These are phyloP conservation scores for Pelargonium cotyledonis DNA, from an alignment of 441 rosid species.

Conservation along the genomic window DNA sequence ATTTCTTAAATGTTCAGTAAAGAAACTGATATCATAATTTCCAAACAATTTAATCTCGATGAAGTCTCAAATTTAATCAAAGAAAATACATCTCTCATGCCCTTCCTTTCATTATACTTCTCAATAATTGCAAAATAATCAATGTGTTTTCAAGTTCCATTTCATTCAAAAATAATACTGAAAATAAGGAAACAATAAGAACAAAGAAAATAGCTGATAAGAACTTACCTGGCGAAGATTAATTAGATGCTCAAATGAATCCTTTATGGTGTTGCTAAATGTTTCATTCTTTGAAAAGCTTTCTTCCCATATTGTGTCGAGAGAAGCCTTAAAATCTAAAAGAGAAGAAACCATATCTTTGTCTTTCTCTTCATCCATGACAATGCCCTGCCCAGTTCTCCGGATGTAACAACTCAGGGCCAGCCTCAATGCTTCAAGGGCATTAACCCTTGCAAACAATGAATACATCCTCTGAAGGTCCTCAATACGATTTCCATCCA, in stretches of 20 bases:
- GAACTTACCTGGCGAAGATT: constrained; percentile 87
- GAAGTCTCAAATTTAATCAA: neutral
- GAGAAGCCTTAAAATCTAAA: constrained; percentile 81
- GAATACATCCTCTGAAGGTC: constrained; percentile 81
- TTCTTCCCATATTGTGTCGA: constrained; percentile 87
- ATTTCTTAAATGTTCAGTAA: neutral
- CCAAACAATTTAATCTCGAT: neutral
- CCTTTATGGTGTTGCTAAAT: constrained; percentile 87
- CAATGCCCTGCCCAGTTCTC: constrained; percentile 71
- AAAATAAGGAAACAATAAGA: neutral
- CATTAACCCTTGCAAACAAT: constrained; percentile 66
- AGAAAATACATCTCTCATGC: neutral
- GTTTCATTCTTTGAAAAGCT: constrained; percentile 87
- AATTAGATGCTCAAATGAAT: constrained; percentile 88
- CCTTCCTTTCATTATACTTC: neutral
- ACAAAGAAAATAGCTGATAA: neutral
- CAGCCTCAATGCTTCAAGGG: constrained; percentile 83
- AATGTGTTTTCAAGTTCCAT: neutral
- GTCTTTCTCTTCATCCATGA: constrained; percentile 98
- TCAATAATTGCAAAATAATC: neutral
- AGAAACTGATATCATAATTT: neutral
- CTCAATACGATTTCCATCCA: constrained; percentile 91
- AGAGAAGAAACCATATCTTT: constrained; percentile 89
- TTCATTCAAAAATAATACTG: neutral
- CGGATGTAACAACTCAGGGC: constrained; percentile 74